A percentile compares a stretch with the other conserved stretches of the same genome.
phyloP scores from a whole-genome alignment of 2,329 filamentous ascomycete species.

The Colletotrichum camelliae region DNA sequence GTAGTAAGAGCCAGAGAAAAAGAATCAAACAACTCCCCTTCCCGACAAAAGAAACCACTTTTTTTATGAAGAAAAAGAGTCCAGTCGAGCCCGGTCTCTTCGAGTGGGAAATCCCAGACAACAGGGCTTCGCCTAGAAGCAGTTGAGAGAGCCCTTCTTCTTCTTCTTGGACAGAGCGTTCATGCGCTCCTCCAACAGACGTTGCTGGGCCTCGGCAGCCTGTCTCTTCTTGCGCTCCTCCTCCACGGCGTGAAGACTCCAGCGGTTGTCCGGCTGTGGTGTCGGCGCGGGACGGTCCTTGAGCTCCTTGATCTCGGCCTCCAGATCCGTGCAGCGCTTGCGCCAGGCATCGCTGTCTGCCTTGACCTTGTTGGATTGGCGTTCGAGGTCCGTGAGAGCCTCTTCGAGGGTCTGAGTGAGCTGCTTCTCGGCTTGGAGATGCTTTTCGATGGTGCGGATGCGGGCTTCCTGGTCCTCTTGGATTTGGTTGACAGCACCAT shows the following conservation, averaged over 20 bases:
- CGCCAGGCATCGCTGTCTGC: conserved; percentile 89
- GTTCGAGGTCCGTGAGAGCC: conserved; percentile 91
- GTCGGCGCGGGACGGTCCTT: conserved; percentile 53
- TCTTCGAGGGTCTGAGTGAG: conserved; percentile 95
- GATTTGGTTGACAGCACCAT: conserved; percentile 73
- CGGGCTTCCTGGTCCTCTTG: conserved; percentile 95
- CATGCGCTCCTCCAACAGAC: conserved; percentile 93
- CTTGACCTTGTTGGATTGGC: conserved; percentile 90
- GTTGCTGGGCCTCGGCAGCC: conserved; percentile 86
- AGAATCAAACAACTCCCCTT: not conserved
- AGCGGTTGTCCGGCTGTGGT: conserved; percentile 60
- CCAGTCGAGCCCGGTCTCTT: conserved; percentile 16
- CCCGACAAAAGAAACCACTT: not conserved
- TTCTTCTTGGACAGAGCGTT: conserved; percentile 90
- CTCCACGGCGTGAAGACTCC: conserved; percentile 88
- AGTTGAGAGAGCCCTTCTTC: conserved; percentile 95
- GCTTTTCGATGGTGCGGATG: conserved; percentile 95
- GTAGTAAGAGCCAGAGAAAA: conserved; percentile 7
- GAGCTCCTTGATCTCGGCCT: conserved; percentile 73
- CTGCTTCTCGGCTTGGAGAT: conserved; percentile 94
- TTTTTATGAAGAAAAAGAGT: conserved; percentile 25
- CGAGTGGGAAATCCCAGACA: not conserved
- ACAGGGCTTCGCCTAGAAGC: conserved; percentile 71
- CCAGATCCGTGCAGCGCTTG: conserved; percentile 80
- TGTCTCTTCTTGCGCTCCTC: conserved; percentile 93